These are phyloP conservation scores for Nicotiana noctiflora DNA, from an alignment of 257 asterid species.

Conservation along the genomic window DNA sequence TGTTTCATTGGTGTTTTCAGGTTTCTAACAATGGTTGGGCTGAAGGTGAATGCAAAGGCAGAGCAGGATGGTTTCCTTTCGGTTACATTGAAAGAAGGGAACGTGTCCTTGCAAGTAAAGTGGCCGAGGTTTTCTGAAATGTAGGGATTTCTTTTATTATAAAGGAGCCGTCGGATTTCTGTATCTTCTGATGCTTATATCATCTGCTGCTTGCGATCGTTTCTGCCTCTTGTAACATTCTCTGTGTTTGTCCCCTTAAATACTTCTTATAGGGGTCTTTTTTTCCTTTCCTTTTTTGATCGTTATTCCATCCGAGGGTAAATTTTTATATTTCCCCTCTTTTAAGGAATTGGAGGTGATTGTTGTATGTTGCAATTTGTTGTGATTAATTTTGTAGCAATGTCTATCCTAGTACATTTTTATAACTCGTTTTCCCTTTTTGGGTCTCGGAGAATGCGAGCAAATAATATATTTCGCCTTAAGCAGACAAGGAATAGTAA, in stretches of 20 bases:
- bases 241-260: background rate
- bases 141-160: background rate
- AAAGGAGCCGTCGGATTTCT: background rate
- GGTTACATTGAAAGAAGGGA: slow-evolving; percentile 88
- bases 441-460: background rate
- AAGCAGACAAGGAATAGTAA: background rate
- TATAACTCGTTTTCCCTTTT: background rate
- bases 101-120: slow-evolving; percentile 96
- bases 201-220: background rate
- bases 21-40: slow-evolving; percentile 98
- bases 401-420: background rate
- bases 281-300: background rate
- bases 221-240: background rate
- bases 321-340: background rate
- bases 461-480: background rate
- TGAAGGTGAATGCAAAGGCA: slow-evolving; percentile 98
- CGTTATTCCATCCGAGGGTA: background rate
- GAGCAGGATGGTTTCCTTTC: slow-evolving; percentile 98
- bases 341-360: background rate
- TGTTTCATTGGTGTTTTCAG: slow-evolving; percentile 31
- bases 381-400: slow-evolving; percentile 3
- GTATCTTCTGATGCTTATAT: slow-evolving; percentile 3
- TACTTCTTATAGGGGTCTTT: background rate
- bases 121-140: slow-evolving; percentile 72
- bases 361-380: background rate